A percentile compares a stretch with the other conserved stretches of the same genome.
Evolutionary conservation across 768 basidiomycete genomes (phyloP).

Genomic region (Dendrothele bispora): DNA sequence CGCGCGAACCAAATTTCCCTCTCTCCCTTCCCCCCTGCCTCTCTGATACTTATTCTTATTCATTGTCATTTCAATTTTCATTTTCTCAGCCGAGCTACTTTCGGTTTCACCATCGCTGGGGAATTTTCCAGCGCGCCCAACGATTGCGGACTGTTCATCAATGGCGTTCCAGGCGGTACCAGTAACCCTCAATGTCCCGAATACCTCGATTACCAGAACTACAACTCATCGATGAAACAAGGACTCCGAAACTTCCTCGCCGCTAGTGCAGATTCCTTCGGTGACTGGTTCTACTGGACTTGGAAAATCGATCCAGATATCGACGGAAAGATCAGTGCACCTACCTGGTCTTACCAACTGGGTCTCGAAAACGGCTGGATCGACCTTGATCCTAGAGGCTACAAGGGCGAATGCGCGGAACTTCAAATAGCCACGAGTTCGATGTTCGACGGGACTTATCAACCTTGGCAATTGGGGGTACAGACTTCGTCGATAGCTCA

Average conservation of each 20-base stretch:
- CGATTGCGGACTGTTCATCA: conserved; percentile 57
- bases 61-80: conserved; percentile 7
- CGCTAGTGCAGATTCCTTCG: conserved; percentile 5
- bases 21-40: conserved; percentile 11
- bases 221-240: conserved; percentile 21
- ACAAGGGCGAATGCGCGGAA: background rate
- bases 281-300: conserved; percentile 13
- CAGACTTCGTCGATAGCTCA: background rate
- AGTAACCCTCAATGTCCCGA: conserved; percentile 10
- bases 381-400: background rate
- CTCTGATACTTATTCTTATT: conserved; percentile 38
- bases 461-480: conserved; percentile 5
- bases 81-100: conserved; percentile 36
- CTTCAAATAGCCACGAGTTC: background rate
- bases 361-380: background rate
- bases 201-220: conserved; percentile 45
- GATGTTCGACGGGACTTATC: conserved; percentile 6
- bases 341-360: conserved; percentile 8
- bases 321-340: background rate
- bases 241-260: conserved; percentile 1
- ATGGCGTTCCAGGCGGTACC: conserved; percentile 14
- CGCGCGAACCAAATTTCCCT: conserved; percentile 20
- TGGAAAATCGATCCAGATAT: conserved; percentile 7
- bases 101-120: conserved; percentile 74
- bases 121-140: conserved; percentile 75